phyloP scores from a whole-genome alignment of 2,329 filamentous ascomycete species.

The Fusarium sp. region DNA sequence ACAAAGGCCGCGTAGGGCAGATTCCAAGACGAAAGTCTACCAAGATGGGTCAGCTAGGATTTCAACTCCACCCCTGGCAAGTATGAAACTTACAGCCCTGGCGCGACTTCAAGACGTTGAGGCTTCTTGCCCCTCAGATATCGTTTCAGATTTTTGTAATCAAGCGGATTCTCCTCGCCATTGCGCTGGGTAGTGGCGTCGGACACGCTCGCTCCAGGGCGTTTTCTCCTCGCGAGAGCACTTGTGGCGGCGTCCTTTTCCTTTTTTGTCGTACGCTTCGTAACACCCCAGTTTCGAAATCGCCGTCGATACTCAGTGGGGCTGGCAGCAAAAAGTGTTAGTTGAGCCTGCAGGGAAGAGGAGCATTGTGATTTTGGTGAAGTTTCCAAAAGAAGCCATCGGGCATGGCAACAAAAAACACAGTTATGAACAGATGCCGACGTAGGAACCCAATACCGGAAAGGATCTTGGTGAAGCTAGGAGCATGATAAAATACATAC shows the following conservation, averaged over 20 bases:
- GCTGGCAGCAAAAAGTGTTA: too few species aligned
- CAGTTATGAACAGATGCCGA: too few species aligned
- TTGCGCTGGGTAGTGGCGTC: background rate
- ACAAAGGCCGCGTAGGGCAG: conserved; percentile 26
- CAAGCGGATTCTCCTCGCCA: background rate
- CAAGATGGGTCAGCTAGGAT: background rate
- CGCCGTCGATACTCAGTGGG: background rate
- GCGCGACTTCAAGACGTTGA: background rate
- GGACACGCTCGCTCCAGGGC: background rate
- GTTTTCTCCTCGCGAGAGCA: background rate
- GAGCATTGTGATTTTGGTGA: too few species aligned
- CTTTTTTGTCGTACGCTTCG: background rate
- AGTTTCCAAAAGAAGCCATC: too few species aligned
- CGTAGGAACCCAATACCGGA: too few species aligned
- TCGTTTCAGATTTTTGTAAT: background rate
- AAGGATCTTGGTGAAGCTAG: background rate
- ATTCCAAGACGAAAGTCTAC: conserved; percentile 13
- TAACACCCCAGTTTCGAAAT: background rate
- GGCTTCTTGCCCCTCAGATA: background rate
- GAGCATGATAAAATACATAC: background rate
- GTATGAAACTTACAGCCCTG: background rate
- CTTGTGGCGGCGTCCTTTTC: background rate
- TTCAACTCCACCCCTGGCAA: background rate
- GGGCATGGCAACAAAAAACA: too few species aligned
- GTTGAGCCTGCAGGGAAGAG: too few species aligned